These are phyloP conservation scores for Erodium moschatum DNA, from an alignment of 441 rosid genomes.

Conservation along the genomic window DNA sequence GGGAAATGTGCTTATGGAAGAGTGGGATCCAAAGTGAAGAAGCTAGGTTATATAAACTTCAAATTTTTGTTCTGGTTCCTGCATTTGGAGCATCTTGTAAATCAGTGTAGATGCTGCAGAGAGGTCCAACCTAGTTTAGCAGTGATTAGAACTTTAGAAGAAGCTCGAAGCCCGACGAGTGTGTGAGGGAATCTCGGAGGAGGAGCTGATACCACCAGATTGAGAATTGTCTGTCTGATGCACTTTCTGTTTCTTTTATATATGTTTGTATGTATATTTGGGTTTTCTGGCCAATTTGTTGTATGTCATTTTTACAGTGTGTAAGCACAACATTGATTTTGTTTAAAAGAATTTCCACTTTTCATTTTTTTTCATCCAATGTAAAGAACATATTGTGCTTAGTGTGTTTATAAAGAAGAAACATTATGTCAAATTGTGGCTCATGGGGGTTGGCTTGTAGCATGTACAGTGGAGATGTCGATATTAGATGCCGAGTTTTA, in stretches of 20 bases:
- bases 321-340: constrained; percentile 1
- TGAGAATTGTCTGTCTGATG: not conserved
- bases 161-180: not conserved
- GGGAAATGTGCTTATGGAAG: constrained; percentile 33
- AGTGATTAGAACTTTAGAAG: constrained; percentile 17
- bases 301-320: not conserved
- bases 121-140: constrained; percentile 20
- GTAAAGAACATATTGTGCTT: too few species aligned
- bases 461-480: too few species aligned
- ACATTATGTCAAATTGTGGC: too few species aligned
- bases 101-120: constrained; percentile 35
- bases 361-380: too few species aligned
- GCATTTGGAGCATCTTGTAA: constrained; percentile 47
- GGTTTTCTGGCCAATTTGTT: not conserved
- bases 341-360: not conserved
- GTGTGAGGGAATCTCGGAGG: not conserved
- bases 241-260: not conserved
- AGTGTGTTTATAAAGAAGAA: too few species aligned
- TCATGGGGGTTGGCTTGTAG: too few species aligned
- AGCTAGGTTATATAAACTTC: constrained; percentile 28
- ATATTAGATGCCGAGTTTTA: too few species aligned
- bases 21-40: constrained; percentile 21
- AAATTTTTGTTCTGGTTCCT: constrained; percentile 30
- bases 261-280: not conserved
- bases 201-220: not conserved